Base-by-base conservation (phyloP, 2,329 filamentous ascomycete genomes). In the Fusarium piperis region DNA sequence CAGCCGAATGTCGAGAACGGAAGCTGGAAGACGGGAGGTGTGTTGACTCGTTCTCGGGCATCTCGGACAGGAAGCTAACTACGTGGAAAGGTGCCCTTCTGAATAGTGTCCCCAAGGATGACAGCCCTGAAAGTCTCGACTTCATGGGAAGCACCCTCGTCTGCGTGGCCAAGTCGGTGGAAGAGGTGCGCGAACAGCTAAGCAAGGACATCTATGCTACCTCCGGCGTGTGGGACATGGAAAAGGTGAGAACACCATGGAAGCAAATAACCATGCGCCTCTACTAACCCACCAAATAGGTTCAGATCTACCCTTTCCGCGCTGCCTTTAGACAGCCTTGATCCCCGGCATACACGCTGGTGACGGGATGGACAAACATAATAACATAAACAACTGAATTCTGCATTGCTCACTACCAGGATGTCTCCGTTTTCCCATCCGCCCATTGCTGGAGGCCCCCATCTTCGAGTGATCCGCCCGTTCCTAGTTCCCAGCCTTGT, bases 151-250 rank as follows among this genome's bases (percentile, higher is more conserved):
- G 91, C 79, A 89, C 90, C 18, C 83, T 96, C 77, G 85, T 97
- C 30, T 84, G 89, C 39, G 80, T 88, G 32, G 94, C 92, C 9
- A 87, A 89, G 68, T 90, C 87, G 10, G 89, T 87, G 75, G 92
- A 94, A 71, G 92, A 94, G 79, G 89, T 93, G 3, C 79, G 91
- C 41, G 87, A 92, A 74, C 78, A 87, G 58, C 79, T 97, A 52
- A 88, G 88, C 80, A 86, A 88, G 55, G 94, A 97, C 82, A 84
- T 94, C 11, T 97, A 97, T 82, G 85, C 86, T 11, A 86, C 83
- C 67, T 85, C 81, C 46, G 93, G 91, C 0, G 94, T 97, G 10
- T 97, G 94, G 94, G 93, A 97, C 84, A 78, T 92, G 65, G 88
- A 91, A 36, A 92, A 92, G 75, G 89, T 89, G 68, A 76, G 79